Base-by-base conservation (phyloP, 129 eudicot genomes). In the Kitagawia praeruptora region DNA sequence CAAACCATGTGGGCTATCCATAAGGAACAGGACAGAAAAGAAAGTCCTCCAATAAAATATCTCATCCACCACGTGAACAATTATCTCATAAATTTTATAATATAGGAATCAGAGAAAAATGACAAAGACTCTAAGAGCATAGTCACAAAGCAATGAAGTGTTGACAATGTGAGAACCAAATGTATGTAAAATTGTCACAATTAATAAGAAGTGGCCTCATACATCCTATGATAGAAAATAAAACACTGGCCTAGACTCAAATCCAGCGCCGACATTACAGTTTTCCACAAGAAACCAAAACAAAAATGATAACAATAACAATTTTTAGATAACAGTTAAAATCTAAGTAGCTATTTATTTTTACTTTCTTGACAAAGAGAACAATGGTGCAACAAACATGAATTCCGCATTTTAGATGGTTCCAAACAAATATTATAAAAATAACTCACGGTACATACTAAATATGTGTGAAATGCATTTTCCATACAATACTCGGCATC, bases 401-500 rank as follows among this genome's bases (percentile, higher is more conserved):
- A 27, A 66, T 28, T 6, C 41, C 6, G 8, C 5, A 70, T 5
- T 70, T 18, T 16, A 70, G 45, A 16, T 38, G 45, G 75, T 34
- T 18, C n/a, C 42, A 38, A 1, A 34, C 12, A 70, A 13, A 34
- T 31, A 70, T 31, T 37, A 67, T 0, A 67, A 37, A 4, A 75
- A 58, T 75, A 78, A 76, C 63, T 51, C 78, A 75, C 8, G n/a
- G 73, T 41, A 81, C 91, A 72, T 89, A 95, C 98, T 84, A 81
- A 73, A 81, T 95, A 95, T 16, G 97, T 88, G 87, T 56, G 87
- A 77, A 95, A 92, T 56, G 98, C 96, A 87, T 82, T 90, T 83
- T 95, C 98, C 97, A 95, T 92, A 89, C 96, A 95, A 82, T 92
- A 87, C 80, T 92, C 97, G 2, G 96, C 96, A 64, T 95, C 98